Evolutionary conservation across 139 green algal genomes (phyloP).

Genomic region (Chlamydomonas urium): DNA sequence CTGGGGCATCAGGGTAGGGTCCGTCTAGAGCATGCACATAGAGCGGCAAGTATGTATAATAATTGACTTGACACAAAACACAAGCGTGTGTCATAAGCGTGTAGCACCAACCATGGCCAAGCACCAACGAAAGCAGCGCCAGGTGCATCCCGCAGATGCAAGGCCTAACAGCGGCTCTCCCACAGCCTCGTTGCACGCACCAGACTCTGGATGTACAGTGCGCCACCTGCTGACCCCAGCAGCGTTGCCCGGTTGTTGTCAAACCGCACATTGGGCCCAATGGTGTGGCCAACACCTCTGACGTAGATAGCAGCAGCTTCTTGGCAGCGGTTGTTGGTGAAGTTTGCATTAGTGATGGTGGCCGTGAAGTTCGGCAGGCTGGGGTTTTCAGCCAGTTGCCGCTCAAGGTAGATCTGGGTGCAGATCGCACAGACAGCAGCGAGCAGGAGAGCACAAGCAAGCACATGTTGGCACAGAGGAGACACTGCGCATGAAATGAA

Average conservation of each 20-base stretch:
- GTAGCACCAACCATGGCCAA: no score
- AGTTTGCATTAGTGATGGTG: not conserved
- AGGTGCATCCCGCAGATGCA: no score
- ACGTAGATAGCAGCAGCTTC: not conserved
- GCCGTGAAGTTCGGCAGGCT: not conserved
- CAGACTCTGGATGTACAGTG: not conserved
- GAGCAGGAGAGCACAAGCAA: not conserved
- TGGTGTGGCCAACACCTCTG: not conserved
- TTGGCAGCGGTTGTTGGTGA: not conserved
- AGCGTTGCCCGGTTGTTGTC: not conserved
- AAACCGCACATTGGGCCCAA: conserved; percentile 12
- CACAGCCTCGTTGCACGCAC: no score
- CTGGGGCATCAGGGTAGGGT: no score
- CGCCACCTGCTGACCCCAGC: not conserved
- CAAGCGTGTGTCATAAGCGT: no score
- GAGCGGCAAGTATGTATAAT: no score
- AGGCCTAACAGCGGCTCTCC: no score
- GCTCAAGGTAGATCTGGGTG: conserved; percentile 1
- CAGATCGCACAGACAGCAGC: no score
- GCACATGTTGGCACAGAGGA: no score
- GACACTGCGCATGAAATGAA: not conserved
- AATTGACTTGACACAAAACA: no score
- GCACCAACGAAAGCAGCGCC: no score
- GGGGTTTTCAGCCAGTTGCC: not conserved
- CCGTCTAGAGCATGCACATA: no score